Conservation (phyloP, 1,139 yeast species). For the Yamadazyma conglobata region DNA sequence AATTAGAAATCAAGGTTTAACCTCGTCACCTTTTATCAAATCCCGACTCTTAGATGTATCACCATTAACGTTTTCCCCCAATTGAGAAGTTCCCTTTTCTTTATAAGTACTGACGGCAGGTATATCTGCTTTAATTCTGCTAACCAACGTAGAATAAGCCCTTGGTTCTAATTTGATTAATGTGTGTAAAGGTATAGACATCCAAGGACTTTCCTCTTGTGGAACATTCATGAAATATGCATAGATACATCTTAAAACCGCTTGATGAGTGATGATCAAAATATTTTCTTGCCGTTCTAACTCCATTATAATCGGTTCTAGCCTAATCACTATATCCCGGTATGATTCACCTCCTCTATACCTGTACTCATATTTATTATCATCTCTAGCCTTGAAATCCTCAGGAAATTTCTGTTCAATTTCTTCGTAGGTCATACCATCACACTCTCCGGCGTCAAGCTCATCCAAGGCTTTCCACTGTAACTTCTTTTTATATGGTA, state of each 20-base stretch:
- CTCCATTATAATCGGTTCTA: slow-evolving; percentile 98
- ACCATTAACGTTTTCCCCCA: slow-evolving; percentile 52
- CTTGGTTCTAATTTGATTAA: slow-evolving; percentile 89
- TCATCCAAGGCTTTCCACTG: slow-evolving; percentile 98
- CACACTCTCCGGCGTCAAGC: slow-evolving; percentile 97
- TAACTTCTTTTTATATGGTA: slow-evolving; percentile 74
- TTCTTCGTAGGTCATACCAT: slow-evolving; percentile 86
- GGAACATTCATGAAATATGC: slow-evolving; percentile 99
- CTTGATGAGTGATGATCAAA: slow-evolving; percentile 94
- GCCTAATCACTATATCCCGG: slow-evolving; percentile 87
- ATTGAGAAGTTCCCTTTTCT: slow-evolving; percentile 83
- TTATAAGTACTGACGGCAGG: slow-evolving; percentile 98
- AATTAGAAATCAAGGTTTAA: slow-evolving; percentile 6
- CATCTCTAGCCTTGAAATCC: slow-evolving; percentile 94
- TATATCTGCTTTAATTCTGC: slow-evolving; percentile 88
- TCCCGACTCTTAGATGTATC: slow-evolving; percentile 37
- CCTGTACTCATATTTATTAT: slow-evolving; percentile 90
- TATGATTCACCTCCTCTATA: slow-evolving; percentile 97
- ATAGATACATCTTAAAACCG: slow-evolving; percentile 91
- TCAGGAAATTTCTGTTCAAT: slow-evolving; percentile 83
- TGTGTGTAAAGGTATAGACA: slow-evolving; percentile 96
- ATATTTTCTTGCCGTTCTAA: slow-evolving; percentile 95
- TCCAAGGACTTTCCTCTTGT: slow-evolving; percentile 97
- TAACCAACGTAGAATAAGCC: slow-evolving; percentile 85
- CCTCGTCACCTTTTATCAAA: slow-evolving; percentile 26